Base-by-base conservation (phyloP, 371 early-diverging fungal genomes). In the Rhizopus microsporus region DNA sequence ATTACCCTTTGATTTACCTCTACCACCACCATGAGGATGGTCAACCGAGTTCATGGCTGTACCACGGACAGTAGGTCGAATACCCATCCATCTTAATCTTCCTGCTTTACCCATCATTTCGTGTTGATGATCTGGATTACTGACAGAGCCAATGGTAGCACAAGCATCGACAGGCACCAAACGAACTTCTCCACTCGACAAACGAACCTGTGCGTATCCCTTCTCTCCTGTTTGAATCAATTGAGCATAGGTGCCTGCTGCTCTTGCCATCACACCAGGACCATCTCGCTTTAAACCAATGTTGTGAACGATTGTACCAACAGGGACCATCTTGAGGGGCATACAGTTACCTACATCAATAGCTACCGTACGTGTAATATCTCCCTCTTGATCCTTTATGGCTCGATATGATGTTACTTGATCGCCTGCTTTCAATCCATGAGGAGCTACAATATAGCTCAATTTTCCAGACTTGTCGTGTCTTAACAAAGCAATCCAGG, bases 21-120 rank as follows among this genome's bases (percentile, higher is more conserved):
- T 86, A 84, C 99, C 99, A 87, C 99, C 99, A 81, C 99, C 99
- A 75, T 97, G 97, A 57, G 98, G 96, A 83, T 99, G 99, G 80
- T 99, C 98, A 54, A 84, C 82, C n/a, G 98, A 91, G 81, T 97
- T 99, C 97, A 96, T 96, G 42, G 99, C 99, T 74, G 98, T 94
- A 93, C 98, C 96, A 85, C 99, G 89, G 38, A 99, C 99, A 31
- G 88, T 88, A 40, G 99, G 99, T 62, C 99, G 84, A 68, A 88
- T 86, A 38, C 98, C 98, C 48, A 83, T 65, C 74, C 91, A 85
- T 62, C 97, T 77, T 34, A 83, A 80, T 49, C 90, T 86, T 60
- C 99, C 99, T 44, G 99, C 99, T 63, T 93, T 93, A 54, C 98
- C 98, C 61, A 91, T 78, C 64, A 84, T 86, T 63, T 88, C 83